Conservation (phyloP, 768 basidiomycete genomes). For the Pisolithus marmoratus region DNA sequence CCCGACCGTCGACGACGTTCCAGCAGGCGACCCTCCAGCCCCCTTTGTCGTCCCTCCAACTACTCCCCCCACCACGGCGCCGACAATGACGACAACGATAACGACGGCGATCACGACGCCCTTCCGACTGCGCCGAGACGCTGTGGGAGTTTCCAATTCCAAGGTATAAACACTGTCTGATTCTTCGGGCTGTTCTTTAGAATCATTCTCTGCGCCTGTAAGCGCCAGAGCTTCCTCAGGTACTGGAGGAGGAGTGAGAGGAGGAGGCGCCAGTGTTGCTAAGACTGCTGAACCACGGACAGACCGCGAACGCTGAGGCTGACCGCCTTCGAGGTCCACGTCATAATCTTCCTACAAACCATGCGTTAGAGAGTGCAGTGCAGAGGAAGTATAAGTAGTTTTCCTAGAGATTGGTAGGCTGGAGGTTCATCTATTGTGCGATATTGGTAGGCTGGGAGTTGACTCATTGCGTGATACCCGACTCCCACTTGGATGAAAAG, state of each 20-base stretch:
- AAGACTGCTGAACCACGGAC: conserved; percentile 10
- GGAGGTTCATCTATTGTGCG: no score
- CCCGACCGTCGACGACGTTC: no score
- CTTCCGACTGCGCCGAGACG: conserved; percentile 47
- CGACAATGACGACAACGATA: conserved; percentile 37
- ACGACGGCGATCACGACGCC: conserved; percentile 38
- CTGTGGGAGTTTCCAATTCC: conserved; percentile 8
- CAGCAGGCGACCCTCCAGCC: no score
- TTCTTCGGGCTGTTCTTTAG: conserved; percentile 10
- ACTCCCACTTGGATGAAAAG: no score
- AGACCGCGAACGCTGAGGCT: conserved; percentile 17
- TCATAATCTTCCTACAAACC: conserved; percentile 48
- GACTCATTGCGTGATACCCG: no score
- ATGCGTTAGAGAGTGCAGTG: not conserved
- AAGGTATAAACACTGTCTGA: not conserved
- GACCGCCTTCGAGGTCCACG: conserved; percentile 33
- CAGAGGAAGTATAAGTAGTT: conserved; percentile 22
- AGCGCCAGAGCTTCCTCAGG: conserved; percentile 6
- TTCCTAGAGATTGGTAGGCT: no score
- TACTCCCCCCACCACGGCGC: conserved; percentile 50
- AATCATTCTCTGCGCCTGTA: conserved; percentile 4
- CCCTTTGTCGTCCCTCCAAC: conserved; percentile 48
- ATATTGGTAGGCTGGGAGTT: no score
- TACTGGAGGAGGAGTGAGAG: not conserved
- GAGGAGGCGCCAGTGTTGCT: conserved; percentile 10